Percentiles rank a stretch among this genome's conserved stretches.
Evolutionary conservation across 192 early-diverging fungal species (phyloP).

Genomic region (Backusella australiensis): DNA sequence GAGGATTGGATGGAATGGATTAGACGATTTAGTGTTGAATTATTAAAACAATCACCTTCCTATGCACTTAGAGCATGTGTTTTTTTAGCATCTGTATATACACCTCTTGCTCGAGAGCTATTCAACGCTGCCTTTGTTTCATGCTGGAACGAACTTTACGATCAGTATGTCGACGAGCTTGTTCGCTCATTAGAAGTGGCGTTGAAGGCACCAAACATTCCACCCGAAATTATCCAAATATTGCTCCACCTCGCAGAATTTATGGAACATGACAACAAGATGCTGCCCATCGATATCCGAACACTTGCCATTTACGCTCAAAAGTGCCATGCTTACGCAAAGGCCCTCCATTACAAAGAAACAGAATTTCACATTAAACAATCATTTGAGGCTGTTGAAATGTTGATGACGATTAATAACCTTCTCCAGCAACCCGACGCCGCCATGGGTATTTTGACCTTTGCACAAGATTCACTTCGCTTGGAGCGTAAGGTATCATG

Average conservation of each 20-base stretch:
- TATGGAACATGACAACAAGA: constrained; percentile 98
- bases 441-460: constrained; percentile 90
- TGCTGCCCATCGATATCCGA: constrained; percentile 89
- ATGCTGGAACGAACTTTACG: constrained; percentile 91
- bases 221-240: constrained; percentile 89
- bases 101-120: constrained; percentile 78
- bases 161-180: constrained; percentile 89
- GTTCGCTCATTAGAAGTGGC: constrained; percentile 80
- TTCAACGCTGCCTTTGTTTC: constrained; percentile 98
- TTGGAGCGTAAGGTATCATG: constrained; percentile 87
- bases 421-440: constrained; percentile 95
- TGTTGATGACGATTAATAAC: constrained; percentile 92
- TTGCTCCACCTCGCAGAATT: constrained; percentile 95
- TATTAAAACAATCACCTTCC: constrained; percentile 95
- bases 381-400: constrained; percentile 82
- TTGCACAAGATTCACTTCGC: constrained; percentile 80
- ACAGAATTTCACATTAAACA: constrained; percentile 86
- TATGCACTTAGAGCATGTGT: constrained; percentile 91
- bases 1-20: constrained; percentile 99
- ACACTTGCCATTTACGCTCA: constrained; percentile 86
- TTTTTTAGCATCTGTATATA: constrained; percentile 75
- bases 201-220: constrained; percentile 75
- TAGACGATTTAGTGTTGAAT: constrained; percentile 80
- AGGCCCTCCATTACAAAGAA: constrained; percentile 99
- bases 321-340: constrained; percentile 94